Conservation (phyloP, 306 rosid genomes). For the Corylus avellana region DNA sequence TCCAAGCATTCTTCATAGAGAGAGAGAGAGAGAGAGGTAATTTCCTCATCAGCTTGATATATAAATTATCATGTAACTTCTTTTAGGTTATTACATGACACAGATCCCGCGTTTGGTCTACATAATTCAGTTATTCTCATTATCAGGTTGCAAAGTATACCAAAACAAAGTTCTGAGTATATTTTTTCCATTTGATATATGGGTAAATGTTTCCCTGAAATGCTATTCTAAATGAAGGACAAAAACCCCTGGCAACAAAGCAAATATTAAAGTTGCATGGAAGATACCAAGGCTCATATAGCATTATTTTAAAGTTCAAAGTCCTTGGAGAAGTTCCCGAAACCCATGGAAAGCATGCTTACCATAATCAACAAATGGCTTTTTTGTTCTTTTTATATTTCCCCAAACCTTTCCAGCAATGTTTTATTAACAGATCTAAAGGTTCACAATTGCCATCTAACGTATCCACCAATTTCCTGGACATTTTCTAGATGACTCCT, state of each 20-base stretch:
- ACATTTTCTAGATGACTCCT: background rate
- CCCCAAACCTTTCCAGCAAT: background rate
- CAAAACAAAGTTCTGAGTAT: constrained; percentile 6
- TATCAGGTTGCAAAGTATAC: background rate
- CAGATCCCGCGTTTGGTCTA: background rate
- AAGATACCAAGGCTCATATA: background rate
- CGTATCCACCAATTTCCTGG: background rate
- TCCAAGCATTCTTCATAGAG: background rate
- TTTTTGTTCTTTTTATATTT: background rate
- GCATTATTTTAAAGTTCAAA: background rate
- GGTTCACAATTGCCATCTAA: background rate
- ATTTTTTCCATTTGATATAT: background rate
- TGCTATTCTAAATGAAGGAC: background rate
- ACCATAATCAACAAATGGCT: background rate
- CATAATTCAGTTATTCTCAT: background rate
- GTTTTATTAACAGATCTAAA: background rate
- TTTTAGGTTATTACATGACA: background rate
- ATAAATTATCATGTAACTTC: background rate
- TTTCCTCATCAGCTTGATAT: background rate
- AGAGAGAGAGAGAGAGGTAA: background rate
- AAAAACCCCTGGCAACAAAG: background rate
- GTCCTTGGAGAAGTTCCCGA: background rate
- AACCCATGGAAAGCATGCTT: background rate
- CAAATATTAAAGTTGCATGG: background rate
- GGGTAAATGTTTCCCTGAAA: background rate